A percentile compares a stretch with the other conserved stretches of the same genome.
phyloP scores from a whole-genome alignment of 495 filamentous ascomycete genomes.

The Friedmanniomyces simplex region DNA sequence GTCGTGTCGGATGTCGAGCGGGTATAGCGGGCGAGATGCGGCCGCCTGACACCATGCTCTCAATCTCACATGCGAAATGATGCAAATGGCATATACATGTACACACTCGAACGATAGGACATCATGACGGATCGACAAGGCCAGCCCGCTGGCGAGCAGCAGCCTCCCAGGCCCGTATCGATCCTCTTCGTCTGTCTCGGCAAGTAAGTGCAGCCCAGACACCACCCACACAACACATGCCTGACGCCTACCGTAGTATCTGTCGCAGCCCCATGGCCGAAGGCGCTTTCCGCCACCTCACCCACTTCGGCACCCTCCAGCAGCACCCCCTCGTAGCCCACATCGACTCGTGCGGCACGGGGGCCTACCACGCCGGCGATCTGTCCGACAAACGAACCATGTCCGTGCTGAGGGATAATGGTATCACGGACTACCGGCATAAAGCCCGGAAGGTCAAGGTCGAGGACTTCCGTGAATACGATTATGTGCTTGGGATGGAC shows the following conservation, averaged over 20 bases:
- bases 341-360: constrained; percentile 86
- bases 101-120: too few relatives aligned
- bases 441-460: constrained; percentile 59
- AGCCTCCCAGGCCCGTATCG: constrained; percentile 37
- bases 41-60: too few relatives aligned
- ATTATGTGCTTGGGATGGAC: constrained; percentile 95
- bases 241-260: constrained; percentile 37
- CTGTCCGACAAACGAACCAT: constrained; percentile 76
- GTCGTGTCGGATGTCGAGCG: too few relatives aligned
- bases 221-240: neutral
- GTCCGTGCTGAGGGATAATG: constrained; percentile 54
- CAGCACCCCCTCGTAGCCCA: constrained; percentile 49
- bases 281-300: constrained; percentile 71
- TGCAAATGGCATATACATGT: too few relatives aligned
- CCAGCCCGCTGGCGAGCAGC: neutral
- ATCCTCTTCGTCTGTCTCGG: constrained; percentile 94
- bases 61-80: too few relatives aligned
- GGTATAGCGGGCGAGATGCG: too few relatives aligned
- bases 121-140: too few relatives aligned
- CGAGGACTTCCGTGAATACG: constrained; percentile 70
- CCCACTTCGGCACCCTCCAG: constrained; percentile 38
- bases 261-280: constrained; percentile 95
- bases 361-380: constrained; percentile 65
- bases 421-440: constrained; percentile 68
- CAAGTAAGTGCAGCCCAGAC: constrained; percentile 37